These are phyloP conservation scores for Platismatia glauca DNA, from an alignment of 495 filamentous ascomycete species.

Conservation along the genomic window DNA sequence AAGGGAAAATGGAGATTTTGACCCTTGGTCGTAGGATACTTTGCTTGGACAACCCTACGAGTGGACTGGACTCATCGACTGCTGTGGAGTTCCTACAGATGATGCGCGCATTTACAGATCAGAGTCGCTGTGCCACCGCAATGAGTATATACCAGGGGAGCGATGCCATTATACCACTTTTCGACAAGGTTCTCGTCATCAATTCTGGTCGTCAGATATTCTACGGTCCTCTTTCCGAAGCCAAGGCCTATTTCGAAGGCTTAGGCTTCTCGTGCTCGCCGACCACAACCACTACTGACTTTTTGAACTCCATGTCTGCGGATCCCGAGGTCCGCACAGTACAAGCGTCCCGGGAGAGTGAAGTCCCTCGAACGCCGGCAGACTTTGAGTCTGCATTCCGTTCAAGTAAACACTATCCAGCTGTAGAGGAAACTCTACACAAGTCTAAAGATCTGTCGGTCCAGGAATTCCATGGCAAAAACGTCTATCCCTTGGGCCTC, in stretches of 20 bases:
- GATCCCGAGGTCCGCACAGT: neutral
- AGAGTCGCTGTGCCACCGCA: neutral
- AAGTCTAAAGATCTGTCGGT: neutral
- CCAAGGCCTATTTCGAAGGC: neutral
- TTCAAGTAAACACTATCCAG: neutral
- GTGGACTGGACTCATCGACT: neutral
- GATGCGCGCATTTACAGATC: neutral
- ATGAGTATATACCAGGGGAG: neutral
- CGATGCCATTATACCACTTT: neutral
- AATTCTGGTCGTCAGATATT: neutral
- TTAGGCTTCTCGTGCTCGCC: neutral
- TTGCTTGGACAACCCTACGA: neutral
- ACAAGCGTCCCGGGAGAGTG: neutral
- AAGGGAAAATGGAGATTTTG: neutral
- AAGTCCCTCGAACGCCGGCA: neutral
- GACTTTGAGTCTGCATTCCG: neutral
- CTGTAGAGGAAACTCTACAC: neutral
- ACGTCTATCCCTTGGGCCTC: neutral
- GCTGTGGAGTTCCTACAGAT: neutral
- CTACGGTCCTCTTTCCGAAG: neutral
- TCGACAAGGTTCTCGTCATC: constrained; percentile 1
- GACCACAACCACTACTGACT: neutral
- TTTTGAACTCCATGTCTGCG: neutral
- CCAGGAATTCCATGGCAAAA: neutral
- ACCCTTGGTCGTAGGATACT: neutral